Evolutionary conservation across 441 rosid genomes (phyloP).

Genomic region (Populus hybrid): DNA sequence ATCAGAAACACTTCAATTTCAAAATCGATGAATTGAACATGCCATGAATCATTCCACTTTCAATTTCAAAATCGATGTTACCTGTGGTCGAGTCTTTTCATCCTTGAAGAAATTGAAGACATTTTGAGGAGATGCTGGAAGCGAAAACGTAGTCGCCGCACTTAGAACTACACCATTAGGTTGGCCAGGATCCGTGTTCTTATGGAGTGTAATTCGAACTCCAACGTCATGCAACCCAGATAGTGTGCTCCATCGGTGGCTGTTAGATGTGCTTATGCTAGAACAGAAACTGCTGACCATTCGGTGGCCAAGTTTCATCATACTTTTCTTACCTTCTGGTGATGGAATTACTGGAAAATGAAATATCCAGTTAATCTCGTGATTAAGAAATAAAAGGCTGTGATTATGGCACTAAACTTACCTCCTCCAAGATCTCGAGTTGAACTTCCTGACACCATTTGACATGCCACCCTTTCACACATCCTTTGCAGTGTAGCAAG

Average conservation of each 20-base stretch:
- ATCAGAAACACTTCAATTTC: neutral
- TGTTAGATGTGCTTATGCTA: constrained; percentile 75
- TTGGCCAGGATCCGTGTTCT: constrained; percentile 68
- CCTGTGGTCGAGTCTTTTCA: constrained; percentile 92
- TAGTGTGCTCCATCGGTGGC: constrained; percentile 65
- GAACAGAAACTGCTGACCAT: constrained; percentile 79
- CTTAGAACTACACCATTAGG: constrained; percentile 82
- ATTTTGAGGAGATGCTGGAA: constrained; percentile 72
- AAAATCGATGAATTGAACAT: neutral
- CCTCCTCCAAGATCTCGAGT: constrained; percentile 86
- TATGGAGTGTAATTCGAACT: constrained; percentile 77
- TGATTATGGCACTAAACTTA: constrained; percentile 15
- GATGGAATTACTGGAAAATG: constrained; percentile 66
- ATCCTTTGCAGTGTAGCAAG: constrained; percentile 74
- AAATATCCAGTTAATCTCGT: constrained; percentile 3
- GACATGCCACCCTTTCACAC: constrained; percentile 83
- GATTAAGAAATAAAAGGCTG: neutral
- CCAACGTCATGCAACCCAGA: constrained; percentile 61
- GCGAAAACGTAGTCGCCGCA: constrained; percentile 92
- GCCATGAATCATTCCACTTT: neutral
- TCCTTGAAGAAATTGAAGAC: constrained; percentile 86
- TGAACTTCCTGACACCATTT: constrained; percentile 56
- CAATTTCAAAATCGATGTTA: constrained; percentile 17
- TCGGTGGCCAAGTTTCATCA: constrained; percentile 96
- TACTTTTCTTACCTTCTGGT: constrained; percentile 83